phyloP scores from a whole-genome alignment of 257 asterid species.

The Fraxinus cuspidata region DNA sequence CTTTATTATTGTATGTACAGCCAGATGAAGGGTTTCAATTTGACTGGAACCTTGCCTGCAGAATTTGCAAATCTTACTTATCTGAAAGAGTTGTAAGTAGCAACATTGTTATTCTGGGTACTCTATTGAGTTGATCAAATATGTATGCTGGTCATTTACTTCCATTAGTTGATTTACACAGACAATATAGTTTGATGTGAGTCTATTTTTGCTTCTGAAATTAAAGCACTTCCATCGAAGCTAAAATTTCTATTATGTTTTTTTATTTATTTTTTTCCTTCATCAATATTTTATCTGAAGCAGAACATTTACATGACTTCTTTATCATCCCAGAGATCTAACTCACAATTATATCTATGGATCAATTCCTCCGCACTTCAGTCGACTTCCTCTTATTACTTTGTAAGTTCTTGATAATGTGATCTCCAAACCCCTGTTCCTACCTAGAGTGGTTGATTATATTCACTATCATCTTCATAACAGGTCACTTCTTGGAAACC shows the following conservation, averaged over 20 bases:
- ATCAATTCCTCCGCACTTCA: conserved; percentile 58
- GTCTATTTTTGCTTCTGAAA: neutral
- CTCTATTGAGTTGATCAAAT: neutral
- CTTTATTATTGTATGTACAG: conserved; percentile 41
- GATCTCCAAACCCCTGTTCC: neutral
- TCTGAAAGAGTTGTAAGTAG: conserved; percentile 62
- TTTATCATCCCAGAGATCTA: conserved; percentile 60
- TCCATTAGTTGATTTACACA: no score
- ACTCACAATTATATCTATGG: conserved; percentile 75
- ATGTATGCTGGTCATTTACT: conserved; percentile 1
- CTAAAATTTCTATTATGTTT: neutral
- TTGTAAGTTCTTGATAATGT: conserved; percentile 50
- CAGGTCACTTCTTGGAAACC: conserved; percentile 81
- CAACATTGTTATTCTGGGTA: neutral
- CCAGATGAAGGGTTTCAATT: conserved; percentile 58
- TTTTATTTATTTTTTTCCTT: neutral
- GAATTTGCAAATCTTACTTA: conserved; percentile 59
- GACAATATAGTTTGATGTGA: neutral
- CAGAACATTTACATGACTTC: conserved; percentile 18
- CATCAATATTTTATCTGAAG: neutral
- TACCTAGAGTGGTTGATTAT: neutral
- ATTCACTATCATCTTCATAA: conserved; percentile 11
- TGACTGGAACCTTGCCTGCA: conserved; percentile 70
- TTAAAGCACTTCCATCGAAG: neutral
- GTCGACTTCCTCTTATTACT: conserved; percentile 45